Percentiles rank a stretch among this genome's conserved stretches.
Conservation (phyloP, 2,329 filamentous ascomycete species). For the Whalleya microplaca region DNA sequence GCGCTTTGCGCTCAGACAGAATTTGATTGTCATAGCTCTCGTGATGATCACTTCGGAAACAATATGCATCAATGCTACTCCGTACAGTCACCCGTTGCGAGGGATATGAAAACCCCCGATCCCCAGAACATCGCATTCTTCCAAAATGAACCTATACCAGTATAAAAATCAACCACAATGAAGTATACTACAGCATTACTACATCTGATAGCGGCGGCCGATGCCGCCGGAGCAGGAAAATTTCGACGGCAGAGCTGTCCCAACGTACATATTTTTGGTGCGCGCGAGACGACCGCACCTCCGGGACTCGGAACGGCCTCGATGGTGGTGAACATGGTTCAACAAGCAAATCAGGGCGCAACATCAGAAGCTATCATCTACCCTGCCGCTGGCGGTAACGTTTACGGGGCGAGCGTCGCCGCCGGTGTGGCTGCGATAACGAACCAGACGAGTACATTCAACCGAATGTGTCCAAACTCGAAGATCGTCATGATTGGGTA, state of each 20-base stretch:
- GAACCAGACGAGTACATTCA: constrained; percentile 50
- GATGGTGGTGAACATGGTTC: constrained; percentile 49
- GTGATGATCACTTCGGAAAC: constrained; percentile 11
- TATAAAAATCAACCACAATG: not conserved
- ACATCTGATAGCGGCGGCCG: not conserved
- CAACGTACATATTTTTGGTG: constrained; percentile 51
- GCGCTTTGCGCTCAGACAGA: not conserved
- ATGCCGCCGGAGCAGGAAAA: not conserved
- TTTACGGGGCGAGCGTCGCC: constrained; percentile 56
- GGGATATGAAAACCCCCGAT: not conserved
- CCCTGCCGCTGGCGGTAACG: constrained; percentile 58
- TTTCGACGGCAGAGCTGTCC: constrained; percentile 40
- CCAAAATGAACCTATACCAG: not conserved
- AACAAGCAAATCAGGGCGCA: constrained; percentile 44
- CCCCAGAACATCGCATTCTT: not conserved
- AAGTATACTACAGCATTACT: constrained; percentile 3
- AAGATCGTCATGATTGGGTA: constrained; percentile 64
- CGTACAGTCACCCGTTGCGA: not conserved
- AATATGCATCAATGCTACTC: constrained; percentile 11
- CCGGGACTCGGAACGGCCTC: constrained; percentile 49
- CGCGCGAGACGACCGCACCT: constrained; percentile 52
- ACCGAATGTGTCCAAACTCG: constrained; percentile 55
- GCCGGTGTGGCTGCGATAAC: constrained; percentile 57
- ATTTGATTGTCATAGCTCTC: not conserved
- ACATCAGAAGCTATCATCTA: constrained; percentile 53